Evolutionary conservation across 1,284 basidiomycete genomes (phyloP).

Genomic region (Ceratobasidium theobromae): DNA sequence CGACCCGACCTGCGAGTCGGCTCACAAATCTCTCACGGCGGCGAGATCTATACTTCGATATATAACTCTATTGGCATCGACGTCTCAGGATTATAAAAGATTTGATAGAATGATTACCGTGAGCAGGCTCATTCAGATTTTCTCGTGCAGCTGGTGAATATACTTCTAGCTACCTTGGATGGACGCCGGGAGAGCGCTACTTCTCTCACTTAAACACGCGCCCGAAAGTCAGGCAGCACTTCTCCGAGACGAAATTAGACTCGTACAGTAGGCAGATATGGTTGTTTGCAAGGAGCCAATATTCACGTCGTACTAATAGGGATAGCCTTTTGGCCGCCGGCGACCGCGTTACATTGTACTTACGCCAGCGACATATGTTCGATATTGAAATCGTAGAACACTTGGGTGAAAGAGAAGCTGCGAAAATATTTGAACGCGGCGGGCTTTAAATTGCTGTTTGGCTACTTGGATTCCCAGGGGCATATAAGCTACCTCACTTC

Average conservation of each 20-base stretch:
- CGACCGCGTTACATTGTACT: conserved; percentile 2
- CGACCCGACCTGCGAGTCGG: conserved; percentile 20
- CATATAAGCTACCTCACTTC: too few species aligned
- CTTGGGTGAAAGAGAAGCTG: conserved; percentile 9
- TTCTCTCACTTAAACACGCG: background rate
- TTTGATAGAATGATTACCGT: conserved; percentile 11
- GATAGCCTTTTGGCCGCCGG: conserved; percentile 2
- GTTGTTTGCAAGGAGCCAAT: background rate
- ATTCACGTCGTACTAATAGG: background rate
- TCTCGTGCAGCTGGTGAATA: background rate
- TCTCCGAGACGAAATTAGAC: conserved; percentile 18
- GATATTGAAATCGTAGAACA: background rate
- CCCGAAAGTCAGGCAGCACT: conserved; percentile 15
- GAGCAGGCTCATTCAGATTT: background rate
- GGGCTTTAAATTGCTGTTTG: too few species aligned
- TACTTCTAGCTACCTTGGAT: background rate
- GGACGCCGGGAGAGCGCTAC: background rate
- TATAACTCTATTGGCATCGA: background rate
- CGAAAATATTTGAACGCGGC: conserved; percentile 10
- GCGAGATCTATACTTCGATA: conserved; percentile 5
- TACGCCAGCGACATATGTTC: background rate
- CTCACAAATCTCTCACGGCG: background rate
- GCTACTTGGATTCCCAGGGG: too few species aligned
- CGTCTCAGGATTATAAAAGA: background rate
- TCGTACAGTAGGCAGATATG: background rate